These are phyloP conservation scores for Pythium dissimile DNA, from an alignment of 352 stramenopile genomes.

Conservation along the genomic window DNA sequence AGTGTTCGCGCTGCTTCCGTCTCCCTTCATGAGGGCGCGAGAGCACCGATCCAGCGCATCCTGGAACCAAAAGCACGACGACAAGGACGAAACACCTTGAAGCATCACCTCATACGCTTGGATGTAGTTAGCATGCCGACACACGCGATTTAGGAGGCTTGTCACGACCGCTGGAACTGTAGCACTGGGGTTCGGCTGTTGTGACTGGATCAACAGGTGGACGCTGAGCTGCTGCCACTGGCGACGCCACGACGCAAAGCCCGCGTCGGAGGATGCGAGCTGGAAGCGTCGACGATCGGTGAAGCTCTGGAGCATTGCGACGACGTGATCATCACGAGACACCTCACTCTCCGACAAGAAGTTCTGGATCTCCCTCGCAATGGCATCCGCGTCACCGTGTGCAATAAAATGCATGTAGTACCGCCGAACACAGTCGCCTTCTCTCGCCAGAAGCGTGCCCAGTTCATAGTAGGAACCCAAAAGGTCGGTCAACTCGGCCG, in stretches of 20 bases:
- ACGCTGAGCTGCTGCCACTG: slow-evolving; percentile 61
- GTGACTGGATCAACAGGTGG: slow-evolving; percentile 22
- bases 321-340: slow-evolving; percentile 14
- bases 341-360: slow-evolving; percentile 7
- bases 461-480: slow-evolving; percentile 6
- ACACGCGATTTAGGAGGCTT: slow-evolving; percentile 39
- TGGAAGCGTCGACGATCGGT: slow-evolving; percentile 29
- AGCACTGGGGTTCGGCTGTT: neutral
- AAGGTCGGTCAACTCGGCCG: neutral
- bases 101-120: slow-evolving; percentile 25
- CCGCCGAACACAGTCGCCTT: slow-evolving; percentile 6
- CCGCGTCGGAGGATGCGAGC: neutral
- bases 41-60: slow-evolving; percentile 30
- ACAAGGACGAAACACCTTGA: slow-evolving; percentile 30
- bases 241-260: slow-evolving; percentile 37
- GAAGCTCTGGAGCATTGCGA: slow-evolving; percentile 42
- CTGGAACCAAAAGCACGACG: slow-evolving; percentile 53
- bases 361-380: slow-evolving; percentile 35
- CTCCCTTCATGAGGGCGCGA: slow-evolving; percentile 8
- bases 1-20: neutral
- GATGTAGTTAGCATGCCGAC: slow-evolving; percentile 42
- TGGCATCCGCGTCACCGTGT: slow-evolving; percentile 42
- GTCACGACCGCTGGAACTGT: slow-evolving; percentile 21
- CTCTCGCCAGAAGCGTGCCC: neutral
- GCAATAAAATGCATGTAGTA: slow-evolving; percentile 35